Percentiles rank a stretch among this genome's conserved stretches.
phyloP scores from a whole-genome alignment of 73 alveolate genomes.

The Tetrahymena malaccensis region DNA sequence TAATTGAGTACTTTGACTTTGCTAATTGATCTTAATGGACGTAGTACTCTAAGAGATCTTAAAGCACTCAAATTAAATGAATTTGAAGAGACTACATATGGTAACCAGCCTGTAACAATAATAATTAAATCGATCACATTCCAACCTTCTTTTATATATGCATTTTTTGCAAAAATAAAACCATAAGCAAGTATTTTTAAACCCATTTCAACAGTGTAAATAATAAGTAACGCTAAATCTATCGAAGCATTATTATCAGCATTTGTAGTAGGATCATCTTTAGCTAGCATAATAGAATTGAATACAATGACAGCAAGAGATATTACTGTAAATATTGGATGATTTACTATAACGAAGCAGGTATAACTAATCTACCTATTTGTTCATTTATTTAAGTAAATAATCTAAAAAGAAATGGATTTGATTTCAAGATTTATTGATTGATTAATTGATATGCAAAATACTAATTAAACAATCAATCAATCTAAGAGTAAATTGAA shows the following conservation, averaged over 20 bases:
- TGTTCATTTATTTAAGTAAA: background rate
- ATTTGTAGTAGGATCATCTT: slow-evolving; percentile 64
- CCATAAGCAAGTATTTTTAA: slow-evolving; percentile 46
- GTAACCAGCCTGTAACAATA: slow-evolving; percentile 58
- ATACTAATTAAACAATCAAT: too few species aligned
- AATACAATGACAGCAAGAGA: slow-evolving; percentile 17
- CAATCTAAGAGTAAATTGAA: background rate
- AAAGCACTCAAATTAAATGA: slow-evolving; percentile 67
- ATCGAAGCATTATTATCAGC: slow-evolving; percentile 1
- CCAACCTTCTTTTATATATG: slow-evolving; percentile 68
- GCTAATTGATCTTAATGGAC: slow-evolving; percentile 94
- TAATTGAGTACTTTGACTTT: slow-evolving; percentile 87
- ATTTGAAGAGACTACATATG: slow-evolving; percentile 38
- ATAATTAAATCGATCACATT: slow-evolving; percentile 59
- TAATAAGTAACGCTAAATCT: slow-evolving; percentile 15
- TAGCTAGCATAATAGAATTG: slow-evolving; percentile 68
- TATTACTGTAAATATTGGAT: slow-evolving; percentile 4
- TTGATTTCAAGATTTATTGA: background rate
- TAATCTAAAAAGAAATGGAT: too few species aligned
- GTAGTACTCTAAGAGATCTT: slow-evolving; percentile 89
- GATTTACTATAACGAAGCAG: background rate
- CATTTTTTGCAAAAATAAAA: background rate
- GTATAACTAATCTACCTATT: background rate
- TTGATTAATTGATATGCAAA: background rate
- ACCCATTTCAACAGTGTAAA: slow-evolving; percentile 40